Evolutionary conservation across 177 flowering plant genomes (phyloP), one percentile per base, ranked within the genome.

Genomic region (Vitis hybrid): DNA sequence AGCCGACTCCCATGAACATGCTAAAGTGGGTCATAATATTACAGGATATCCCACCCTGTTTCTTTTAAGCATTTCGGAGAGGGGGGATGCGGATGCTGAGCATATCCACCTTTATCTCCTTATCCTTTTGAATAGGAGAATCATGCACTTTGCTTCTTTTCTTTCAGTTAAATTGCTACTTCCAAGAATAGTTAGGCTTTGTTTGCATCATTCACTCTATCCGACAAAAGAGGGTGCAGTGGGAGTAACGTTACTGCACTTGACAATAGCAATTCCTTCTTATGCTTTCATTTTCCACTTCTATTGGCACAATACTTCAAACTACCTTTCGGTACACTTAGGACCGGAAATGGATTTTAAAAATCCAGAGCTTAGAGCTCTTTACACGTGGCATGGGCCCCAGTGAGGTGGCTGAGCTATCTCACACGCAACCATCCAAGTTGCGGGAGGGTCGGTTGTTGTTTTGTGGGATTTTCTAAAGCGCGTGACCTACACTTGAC

Each of bases 31-130:
- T 49, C 64, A 13, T 31, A 48, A 39, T 39, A 39, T 39, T 39
- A 39, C 8, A 39, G 48, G 49, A 20, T 60, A 19, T 66, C 57
- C 51, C n/a, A 22, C 8, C 56, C 10, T 20, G 64, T n/a, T 45
- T 16, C 10, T 26, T 70, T 26, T 60, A 14, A 45, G 2, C 2
- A 10, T 31, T 55, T n/a, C 10, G 1, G 4, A 15, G 50, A 13
- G 51, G 5, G 15, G 12, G 10, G 1, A 31, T 61, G 5, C n/a
- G 10, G 50, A n/a, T 20, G 64, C 69, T 60, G 53, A 69, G 75
- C 73, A 71, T 73, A 68, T 71, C 79, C 75, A 49, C 57, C 75
- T 55, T 72, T 76, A 80, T 80, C 76, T 65, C 63, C 80, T 80
- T 76, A 80, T 80, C 83, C 76, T 70, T 63, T 65, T 61, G 63